These are phyloP conservation scores for Gamarada debralockiae DNA, from an alignment of 495 filamentous ascomycete species.

Conservation along the genomic window DNA sequence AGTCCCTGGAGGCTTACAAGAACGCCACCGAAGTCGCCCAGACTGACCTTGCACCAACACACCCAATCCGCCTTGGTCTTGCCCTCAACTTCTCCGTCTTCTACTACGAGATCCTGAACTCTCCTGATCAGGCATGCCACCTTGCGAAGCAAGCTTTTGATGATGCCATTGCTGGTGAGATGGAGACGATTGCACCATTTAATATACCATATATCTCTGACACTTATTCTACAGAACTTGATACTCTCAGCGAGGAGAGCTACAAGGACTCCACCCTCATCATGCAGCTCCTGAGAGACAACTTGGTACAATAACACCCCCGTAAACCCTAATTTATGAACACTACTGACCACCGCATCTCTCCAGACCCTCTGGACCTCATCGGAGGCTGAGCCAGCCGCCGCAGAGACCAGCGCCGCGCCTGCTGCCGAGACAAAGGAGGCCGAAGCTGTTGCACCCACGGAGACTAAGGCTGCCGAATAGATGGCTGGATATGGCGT, in stretches of 20 bases:
- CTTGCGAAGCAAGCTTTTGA: slow-evolving; percentile 99
- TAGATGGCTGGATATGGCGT: slow-evolving; percentile 25
- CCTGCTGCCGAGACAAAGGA: slow-evolving; percentile 21
- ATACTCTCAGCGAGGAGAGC: slow-evolving; percentile 98
- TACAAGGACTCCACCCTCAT: slow-evolving; percentile 99
- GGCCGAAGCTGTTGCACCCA: slow-evolving; percentile 29
- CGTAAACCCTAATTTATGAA: neutral
- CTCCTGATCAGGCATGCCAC: slow-evolving; percentile 97
- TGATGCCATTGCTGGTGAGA: slow-evolving; percentile 94
- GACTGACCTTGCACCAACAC: slow-evolving; percentile 95
- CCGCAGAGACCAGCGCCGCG: slow-evolving; percentile 53
- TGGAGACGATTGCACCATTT: too few relatives aligned
- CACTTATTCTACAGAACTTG: slow-evolving; percentile 65
- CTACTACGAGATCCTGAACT: slow-evolving; percentile 99
- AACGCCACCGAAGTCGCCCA: slow-evolving; percentile 95
- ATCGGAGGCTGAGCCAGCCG: slow-evolving; percentile 85
- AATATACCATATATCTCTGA: slow-evolving; percentile 9
- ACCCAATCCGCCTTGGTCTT: slow-evolving; percentile 97
- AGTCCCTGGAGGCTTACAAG: slow-evolving; percentile 99
- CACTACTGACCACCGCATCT: slow-evolving; percentile 16
- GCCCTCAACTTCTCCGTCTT: slow-evolving; percentile 99
- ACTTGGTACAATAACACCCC: slow-evolving; percentile 68
- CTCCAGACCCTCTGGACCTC: slow-evolving; percentile 99
- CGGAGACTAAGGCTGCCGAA: slow-evolving; percentile 23
- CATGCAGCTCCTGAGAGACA: slow-evolving; percentile 99